These are phyloP conservation scores for Centrapalus pauciflorus DNA, from an alignment of 129 eudicot genomes.

Conservation along the genomic window DNA sequence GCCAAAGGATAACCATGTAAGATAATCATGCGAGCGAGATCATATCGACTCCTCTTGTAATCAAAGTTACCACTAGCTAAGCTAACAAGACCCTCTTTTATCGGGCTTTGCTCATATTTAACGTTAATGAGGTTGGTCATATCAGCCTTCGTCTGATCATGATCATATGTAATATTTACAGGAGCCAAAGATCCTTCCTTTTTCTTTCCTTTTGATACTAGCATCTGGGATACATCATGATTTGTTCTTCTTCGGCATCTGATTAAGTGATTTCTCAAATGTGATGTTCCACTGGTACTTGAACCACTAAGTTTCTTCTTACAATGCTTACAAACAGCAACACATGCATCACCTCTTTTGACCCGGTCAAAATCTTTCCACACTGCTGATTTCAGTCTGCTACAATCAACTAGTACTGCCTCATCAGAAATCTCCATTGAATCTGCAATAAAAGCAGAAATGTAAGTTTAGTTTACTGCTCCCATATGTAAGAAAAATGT, in stretches of 20 bases:
- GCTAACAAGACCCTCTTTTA: conserved; percentile 37
- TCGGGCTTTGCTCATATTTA: conserved; percentile 41
- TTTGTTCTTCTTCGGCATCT: conserved; percentile 79
- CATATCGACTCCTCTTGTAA: conserved; percentile 58
- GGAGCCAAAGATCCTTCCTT: conserved; percentile 52
- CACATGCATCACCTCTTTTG: conserved; percentile 63
- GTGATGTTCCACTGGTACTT: conserved; percentile 94
- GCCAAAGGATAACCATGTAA: conserved; percentile 82
- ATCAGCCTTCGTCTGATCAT: conserved; percentile 39
- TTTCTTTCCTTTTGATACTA: conserved; percentile 65
- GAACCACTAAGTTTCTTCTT: conserved; percentile 91
- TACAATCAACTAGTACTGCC: conserved; percentile 61
- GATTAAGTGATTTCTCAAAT: conserved; percentile 84
- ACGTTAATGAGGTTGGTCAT: conserved; percentile 33
- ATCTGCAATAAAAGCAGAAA: conserved; percentile 10
- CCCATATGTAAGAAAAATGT: too few species aligned
- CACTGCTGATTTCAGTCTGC: conserved; percentile 83
- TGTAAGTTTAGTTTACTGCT: neutral
- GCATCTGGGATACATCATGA: conserved; percentile 60
- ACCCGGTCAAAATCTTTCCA: conserved; percentile 97
- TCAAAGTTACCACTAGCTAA: conserved; percentile 44
- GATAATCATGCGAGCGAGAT: conserved; percentile 95
- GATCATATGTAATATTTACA: conserved; percentile 42
- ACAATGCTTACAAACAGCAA: conserved; percentile 88
- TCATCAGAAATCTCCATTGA: conserved; percentile 69